phyloP scores from a whole-genome alignment of 148 eudicot genomes.

The Rhododendron molle region DNA sequence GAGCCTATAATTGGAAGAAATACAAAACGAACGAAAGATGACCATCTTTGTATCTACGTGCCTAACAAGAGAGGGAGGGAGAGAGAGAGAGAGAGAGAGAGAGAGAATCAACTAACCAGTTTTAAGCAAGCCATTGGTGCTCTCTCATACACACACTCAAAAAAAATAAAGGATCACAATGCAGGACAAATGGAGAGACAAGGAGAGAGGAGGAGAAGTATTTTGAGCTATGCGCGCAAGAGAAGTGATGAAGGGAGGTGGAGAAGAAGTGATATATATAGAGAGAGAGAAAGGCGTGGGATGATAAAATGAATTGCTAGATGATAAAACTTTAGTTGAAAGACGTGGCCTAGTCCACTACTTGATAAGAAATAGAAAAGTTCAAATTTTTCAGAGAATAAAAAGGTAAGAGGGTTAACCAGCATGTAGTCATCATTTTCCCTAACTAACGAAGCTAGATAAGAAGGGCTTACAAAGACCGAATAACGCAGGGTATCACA shows the following conservation, averaged over 20 bases:
- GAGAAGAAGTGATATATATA: not conserved
- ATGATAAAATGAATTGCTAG: not conserved
- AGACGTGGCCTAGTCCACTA: not conserved
- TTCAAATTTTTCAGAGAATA: not conserved
- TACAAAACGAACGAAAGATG: not conserved
- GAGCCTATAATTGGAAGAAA: not conserved
- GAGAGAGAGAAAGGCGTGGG: not conserved
- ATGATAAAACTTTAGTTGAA: not conserved
- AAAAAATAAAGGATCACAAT: not conserved
- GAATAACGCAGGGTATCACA: not conserved
- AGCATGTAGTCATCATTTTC: not conserved
- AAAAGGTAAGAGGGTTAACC: not conserved
- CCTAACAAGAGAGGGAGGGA: not conserved
- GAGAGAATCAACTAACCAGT: not conserved
- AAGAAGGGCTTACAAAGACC: not conserved
- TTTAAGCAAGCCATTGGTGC: constrained; percentile 23
- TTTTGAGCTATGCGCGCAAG: not conserved
- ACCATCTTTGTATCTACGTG: not conserved
- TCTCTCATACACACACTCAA: not conserved
- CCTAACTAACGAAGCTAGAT: not conserved
- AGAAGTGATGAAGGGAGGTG: not conserved
- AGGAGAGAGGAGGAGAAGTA: not conserved
- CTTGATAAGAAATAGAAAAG: not conserved
- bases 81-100: not conserved
- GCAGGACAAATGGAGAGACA: not conserved